Evolutionary conservation across 2,329 filamentous ascomycete genomes (phyloP), one percentile per base, ranked within the genome.

Genomic region (Aphanocladium album): DNA sequence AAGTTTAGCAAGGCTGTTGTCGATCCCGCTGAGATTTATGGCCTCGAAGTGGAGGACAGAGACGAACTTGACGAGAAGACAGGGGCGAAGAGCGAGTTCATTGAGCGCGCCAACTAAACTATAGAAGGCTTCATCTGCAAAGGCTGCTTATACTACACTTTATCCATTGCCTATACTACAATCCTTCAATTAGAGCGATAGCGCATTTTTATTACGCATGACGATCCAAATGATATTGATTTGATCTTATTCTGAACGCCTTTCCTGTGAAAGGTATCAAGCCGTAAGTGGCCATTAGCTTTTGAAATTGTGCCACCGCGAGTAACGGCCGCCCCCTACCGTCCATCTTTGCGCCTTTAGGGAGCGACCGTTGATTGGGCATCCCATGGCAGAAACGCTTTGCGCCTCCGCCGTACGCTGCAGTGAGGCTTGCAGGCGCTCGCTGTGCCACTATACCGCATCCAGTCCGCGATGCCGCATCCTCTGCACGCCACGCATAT

Each of bases 1-100:
- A 75, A 77, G 61, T 81, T 78, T 57, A 68, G 67, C 61, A 66
- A 63, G 5, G 71, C 73, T 0, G 52, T 66, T n/a, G 64, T 76
- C 17, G 46, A 55, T 4, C 45, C 59, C 4, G 45, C 45, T 3
- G 59, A 61, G n/a, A 56, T 61, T 52, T 57, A 45, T 17, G 59
- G 52, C 19, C 25, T 53, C 49, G 45, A 37, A 25, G 7, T n/a
- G 1, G 52, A 61, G 6, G 37, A 52, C 8, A 2, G 5, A 5
- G 14, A 49, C 25, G 43, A 25, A 1, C 37, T 59, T 16, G 35
- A 33, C 6, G 59, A 61, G 30, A 61, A 61, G 58, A 35, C 33
- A 2, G 51, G 50, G 2, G 52, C 52, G 9, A 51, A 57, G 46
- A n/a, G 45, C 7, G 51, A 51, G 25, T 27, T 51, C 17, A 30